Evolutionary conservation across 805 yeast genomes (phyloP).

Genomic region (Yamadazyma takamatsuzukensis): DNA sequence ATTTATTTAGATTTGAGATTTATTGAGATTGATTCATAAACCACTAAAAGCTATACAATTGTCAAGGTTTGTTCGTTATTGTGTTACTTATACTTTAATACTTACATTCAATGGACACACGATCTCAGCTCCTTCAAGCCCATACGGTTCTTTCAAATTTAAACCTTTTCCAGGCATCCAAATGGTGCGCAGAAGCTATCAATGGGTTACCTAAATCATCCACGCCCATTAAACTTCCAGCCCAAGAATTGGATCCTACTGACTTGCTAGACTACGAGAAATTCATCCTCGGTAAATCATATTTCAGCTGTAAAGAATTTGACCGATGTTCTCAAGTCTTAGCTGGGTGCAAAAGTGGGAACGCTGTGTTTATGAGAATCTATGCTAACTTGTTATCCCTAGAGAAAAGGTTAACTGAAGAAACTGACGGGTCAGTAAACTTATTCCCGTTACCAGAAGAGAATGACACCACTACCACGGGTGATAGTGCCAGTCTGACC

Average conservation of each 20-base stretch:
- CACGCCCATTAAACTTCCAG: constrained; percentile 5
- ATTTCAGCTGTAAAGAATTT: constrained; percentile 81
- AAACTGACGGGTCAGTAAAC: constrained; percentile 62
- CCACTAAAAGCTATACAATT: too few relatives aligned
- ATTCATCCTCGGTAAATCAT: constrained; percentile 61
- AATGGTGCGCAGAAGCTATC: constrained; percentile 82
- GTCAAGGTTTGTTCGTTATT: too few relatives aligned
- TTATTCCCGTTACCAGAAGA: constrained; percentile 24
- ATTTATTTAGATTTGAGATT: too few relatives aligned
- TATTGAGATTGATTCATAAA: too few relatives aligned
- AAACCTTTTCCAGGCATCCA: constrained; percentile 65
- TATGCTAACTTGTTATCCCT: constrained; percentile 73
- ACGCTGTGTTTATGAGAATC: constrained; percentile 57
- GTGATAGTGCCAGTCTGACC: constrained; percentile 1
- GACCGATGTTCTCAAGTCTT: constrained; percentile 68
- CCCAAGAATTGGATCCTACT: constrained; percentile 12
- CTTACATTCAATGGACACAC: too few relatives aligned
- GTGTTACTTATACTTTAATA: too few relatives aligned
- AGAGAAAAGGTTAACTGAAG: constrained; percentile 72
- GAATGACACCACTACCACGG: constrained; percentile 2
- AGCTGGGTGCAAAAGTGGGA: constrained; percentile 46
- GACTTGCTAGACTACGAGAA: constrained; percentile 42
- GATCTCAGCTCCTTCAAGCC: constrained; percentile 21
- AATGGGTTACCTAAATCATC: constrained; percentile 48
- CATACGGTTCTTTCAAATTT: constrained; percentile 46